Conservation (phyloP, 2,329 filamentous ascomycete genomes). For the Conoideocrella luteorostrata region DNA sequence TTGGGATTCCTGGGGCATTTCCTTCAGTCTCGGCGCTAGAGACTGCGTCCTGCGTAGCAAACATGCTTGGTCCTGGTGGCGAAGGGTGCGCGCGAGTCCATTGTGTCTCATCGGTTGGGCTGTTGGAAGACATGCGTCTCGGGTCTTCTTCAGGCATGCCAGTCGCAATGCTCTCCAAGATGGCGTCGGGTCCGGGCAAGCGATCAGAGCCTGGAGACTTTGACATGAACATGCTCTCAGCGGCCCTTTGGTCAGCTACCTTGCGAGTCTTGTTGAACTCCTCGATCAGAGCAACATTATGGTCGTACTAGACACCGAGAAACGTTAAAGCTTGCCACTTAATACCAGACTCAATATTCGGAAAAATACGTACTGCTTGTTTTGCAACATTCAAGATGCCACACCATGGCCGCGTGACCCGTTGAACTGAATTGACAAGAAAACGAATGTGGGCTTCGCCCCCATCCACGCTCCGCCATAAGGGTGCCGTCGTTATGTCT, state of each 20-base stretch:
- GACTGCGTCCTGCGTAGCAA: background rate
- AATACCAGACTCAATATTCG: background rate
- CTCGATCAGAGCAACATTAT: slow-evolving; percentile 22
- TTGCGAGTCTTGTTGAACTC: slow-evolving; percentile 25
- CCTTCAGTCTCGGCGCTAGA: slow-evolving; percentile 9
- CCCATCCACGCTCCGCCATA: slow-evolving; percentile 25
- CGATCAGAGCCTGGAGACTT: slow-evolving; percentile 12
- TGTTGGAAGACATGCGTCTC: slow-evolving; percentile 7
- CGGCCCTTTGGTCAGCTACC: slow-evolving; percentile 17
- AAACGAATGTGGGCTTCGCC: slow-evolving; percentile 25
- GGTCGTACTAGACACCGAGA: slow-evolving; percentile 17
- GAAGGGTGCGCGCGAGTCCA: slow-evolving; percentile 1
- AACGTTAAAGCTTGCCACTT: too few species aligned
- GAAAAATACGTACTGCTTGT: slow-evolving; percentile 18
- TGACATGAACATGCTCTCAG: slow-evolving; percentile 8
- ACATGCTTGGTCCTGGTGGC: background rate
- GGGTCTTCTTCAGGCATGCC: slow-evolving; percentile 16
- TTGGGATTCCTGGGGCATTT: slow-evolving; percentile 19
- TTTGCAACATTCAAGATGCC: slow-evolving; percentile 21
- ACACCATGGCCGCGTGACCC: slow-evolving; percentile 27
- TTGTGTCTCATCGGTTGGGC: background rate
- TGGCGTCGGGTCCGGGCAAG: slow-evolving; percentile 19
- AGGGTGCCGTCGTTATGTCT: slow-evolving; percentile 29
- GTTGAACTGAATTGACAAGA: slow-evolving; percentile 27
- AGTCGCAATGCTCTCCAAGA: slow-evolving; percentile 19